Evolutionary conservation across 257 asterid species (phyloP).

Genomic region (Perilla frutescens): DNA sequence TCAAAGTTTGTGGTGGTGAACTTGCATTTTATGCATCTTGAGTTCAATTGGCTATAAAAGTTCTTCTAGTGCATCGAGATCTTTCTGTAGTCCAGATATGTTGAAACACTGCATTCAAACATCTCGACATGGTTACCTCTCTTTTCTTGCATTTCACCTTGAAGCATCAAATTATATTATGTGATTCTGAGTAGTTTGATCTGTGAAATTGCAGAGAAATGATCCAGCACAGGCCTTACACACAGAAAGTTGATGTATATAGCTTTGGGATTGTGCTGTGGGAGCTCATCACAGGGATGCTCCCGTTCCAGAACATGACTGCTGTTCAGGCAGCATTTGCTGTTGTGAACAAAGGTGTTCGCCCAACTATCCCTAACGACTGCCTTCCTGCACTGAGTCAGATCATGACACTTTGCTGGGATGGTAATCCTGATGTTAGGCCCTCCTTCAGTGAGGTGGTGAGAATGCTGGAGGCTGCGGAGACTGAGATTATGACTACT

Average conservation of each 20-base stretch:
- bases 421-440: slow-evolving; percentile 76
- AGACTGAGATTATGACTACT: slow-evolving; percentile 80
- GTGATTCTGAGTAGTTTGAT: slow-evolving; percentile 33
- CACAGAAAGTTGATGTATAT: slow-evolving; percentile 95
- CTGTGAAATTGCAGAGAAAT: slow-evolving; percentile 74
- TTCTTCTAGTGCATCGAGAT: neutral
- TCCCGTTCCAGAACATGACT: slow-evolving; percentile 97
- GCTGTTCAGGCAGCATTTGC: slow-evolving; percentile 99
- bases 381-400: slow-evolving; percentile 78
- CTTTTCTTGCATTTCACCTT: too few relatives aligned
- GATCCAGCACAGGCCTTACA: slow-evolving; percentile 98
- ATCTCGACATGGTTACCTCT: neutral
- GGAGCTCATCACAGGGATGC: slow-evolving; percentile 97
- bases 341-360: slow-evolving; percentile 93
- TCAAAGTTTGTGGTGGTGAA: neutral
- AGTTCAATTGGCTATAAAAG: neutral
- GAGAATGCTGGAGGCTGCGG: slow-evolving; percentile 91
- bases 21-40: neutral
- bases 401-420: slow-evolving; percentile 98
- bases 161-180: neutral
- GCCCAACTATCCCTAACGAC: slow-evolving; percentile 80
- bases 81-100: neutral
- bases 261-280: slow-evolving; percentile 98
- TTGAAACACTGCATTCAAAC: neutral
- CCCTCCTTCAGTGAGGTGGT: slow-evolving; percentile 91